Conservation (phyloP, 805 yeast genomes). For the Starmerella tilneyi region DNA sequence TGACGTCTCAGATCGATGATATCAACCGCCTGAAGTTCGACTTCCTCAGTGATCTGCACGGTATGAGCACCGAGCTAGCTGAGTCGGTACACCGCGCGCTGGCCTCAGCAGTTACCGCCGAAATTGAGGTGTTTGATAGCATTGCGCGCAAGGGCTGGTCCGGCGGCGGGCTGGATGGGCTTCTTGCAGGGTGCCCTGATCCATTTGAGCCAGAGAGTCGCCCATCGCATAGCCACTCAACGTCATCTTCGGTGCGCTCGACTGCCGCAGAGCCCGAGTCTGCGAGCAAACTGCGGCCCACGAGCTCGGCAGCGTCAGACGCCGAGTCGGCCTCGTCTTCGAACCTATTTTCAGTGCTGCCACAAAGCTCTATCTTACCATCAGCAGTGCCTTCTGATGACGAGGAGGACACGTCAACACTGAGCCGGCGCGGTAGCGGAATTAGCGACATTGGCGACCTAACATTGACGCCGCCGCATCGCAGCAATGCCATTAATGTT, state of each 20-base stretch:
- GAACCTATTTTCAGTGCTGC: constrained; percentile 25
- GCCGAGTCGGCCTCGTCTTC: constrained; percentile 10
- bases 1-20: constrained; percentile 68
- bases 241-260: background rate
- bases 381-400: constrained; percentile 12
- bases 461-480: constrained; percentile 15
- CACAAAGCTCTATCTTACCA: constrained; percentile 26
- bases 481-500: background rate
- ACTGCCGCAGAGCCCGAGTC: background rate
- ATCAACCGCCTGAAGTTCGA: constrained; percentile 67
- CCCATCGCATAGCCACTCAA: background rate
- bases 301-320: background rate
- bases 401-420: constrained; percentile 13
- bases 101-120: constrained; percentile 62
- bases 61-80: constrained; percentile 54
- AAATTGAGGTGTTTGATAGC: constrained; percentile 69
- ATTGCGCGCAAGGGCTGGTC: constrained; percentile 78
- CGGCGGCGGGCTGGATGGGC: constrained; percentile 73
- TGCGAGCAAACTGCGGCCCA: background rate
- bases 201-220: constrained; percentile 36
- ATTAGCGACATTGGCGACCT: constrained; percentile 16
- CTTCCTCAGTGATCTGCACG: constrained; percentile 55
- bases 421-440: constrained; percentile 6
- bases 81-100: constrained; percentile 43
- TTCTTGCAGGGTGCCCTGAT: constrained; percentile 55